A percentile compares a stretch with the other conserved stretches of the same genome.
These are phyloP conservation scores for Coprinopsis strossmayeri DNA, from an alignment of 768 basidiomycete species.

Conservation along the genomic window DNA sequence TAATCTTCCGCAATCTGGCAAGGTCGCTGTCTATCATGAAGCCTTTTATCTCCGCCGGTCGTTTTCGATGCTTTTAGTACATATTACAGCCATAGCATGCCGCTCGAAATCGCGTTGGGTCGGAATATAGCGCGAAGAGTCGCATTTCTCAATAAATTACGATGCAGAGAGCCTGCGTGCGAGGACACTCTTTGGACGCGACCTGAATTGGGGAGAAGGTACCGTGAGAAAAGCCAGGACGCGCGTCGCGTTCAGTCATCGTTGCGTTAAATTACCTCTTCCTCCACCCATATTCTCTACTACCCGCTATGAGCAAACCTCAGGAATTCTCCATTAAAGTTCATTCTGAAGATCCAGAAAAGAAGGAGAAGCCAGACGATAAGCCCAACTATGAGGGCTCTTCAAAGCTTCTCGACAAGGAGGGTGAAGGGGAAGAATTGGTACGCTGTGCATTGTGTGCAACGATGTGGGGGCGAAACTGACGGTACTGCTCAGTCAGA, in stretches of 20 bases:
- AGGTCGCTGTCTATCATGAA: too few species aligned
- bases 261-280: constrained; percentile 7
- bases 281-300: constrained; percentile 6
- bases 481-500: constrained; percentile 81
- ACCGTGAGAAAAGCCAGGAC: constrained; percentile 32
- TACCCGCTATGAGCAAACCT: constrained; percentile 47
- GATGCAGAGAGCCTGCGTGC: too few species aligned
- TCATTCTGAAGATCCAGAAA: constrained; percentile 67
- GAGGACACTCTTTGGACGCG: too few species aligned
- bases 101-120: too few species aligned
- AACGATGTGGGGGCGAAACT: constrained; percentile 4
- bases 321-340: constrained; percentile 58
- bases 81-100: too few species aligned
- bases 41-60: too few species aligned
- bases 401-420: constrained; percentile 47
- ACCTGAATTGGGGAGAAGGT: background rate
- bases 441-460: constrained; percentile 41
- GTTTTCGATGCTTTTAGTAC: too few species aligned
- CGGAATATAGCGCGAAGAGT: too few species aligned
- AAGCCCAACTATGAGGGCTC: constrained; percentile 33
- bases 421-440: constrained; percentile 70
- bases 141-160: too few species aligned
- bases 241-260: constrained; percentile 44
- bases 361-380: constrained; percentile 51
- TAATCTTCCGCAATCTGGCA: too few species aligned